Conservation (phyloP, 352 stramenopile genomes). For the Globisporangium viniferum region DNA sequence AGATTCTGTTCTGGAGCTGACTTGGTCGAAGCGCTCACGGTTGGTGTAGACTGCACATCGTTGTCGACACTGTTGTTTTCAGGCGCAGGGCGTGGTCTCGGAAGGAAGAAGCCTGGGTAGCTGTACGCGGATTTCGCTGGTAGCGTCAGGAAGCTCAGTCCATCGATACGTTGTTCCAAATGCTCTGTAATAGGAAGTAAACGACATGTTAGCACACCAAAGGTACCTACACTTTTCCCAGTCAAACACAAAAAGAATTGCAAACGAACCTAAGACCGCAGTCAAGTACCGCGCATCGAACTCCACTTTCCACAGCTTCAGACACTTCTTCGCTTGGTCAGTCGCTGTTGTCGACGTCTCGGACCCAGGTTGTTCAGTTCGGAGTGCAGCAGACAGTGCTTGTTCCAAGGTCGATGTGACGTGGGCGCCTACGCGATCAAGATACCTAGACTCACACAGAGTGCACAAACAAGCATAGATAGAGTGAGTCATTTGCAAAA, state of each 20-base stretch:
- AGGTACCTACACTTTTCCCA: not conserved
- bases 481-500: not conserved
- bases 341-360: not conserved
- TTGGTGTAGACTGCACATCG: not conserved
- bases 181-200: conserved; percentile 24
- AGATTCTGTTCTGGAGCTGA: conserved; percentile 5
- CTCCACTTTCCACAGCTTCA: conserved; percentile 70
- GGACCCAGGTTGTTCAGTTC: not conserved
- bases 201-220: not conserved
- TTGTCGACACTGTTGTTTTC: not conserved
- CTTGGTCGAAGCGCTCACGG: not conserved
- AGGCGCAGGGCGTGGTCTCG: conserved; percentile 14
- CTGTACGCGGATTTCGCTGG: conserved; percentile 29
- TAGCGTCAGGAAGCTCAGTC: conserved; percentile 46
- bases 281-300: conserved; percentile 69
- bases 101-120: conserved; percentile 64
- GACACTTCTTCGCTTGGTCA: conserved; percentile 4
- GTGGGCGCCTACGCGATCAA: conserved; percentile 46
- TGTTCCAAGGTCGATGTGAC: conserved; percentile 7
- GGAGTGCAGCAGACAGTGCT: not conserved
- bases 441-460: conserved; percentile 22
- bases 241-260: not conserved
- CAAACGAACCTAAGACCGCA: conserved; percentile 44
- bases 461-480: not conserved
- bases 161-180: conserved; percentile 41